Evolutionary conservation across 2,329 filamentous ascomycete genomes (phyloP).

Genomic region (Cryphonectria carpinicola): DNA sequence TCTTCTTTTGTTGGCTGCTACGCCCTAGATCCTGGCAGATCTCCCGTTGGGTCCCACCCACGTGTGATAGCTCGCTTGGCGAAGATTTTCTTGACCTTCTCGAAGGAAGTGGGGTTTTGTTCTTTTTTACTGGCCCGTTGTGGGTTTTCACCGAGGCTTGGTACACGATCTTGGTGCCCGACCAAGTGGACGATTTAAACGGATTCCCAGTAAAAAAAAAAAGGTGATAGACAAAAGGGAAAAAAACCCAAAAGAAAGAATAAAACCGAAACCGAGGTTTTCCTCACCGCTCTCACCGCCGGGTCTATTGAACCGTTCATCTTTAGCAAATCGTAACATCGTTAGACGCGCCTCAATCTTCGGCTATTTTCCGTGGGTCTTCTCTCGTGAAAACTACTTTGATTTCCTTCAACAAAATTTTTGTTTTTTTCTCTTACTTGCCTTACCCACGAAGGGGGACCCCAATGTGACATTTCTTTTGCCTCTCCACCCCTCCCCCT

Average conservation of each 20-base stretch:
- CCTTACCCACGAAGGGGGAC: neutral
- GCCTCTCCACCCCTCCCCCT: neutral
- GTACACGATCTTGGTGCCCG: conserved; percentile 2
- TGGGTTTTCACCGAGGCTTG: neutral
- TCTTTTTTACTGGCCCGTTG: neutral
- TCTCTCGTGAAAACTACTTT: neutral
- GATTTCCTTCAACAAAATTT: neutral
- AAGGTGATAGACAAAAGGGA: neutral
- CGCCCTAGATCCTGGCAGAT: conserved; percentile 8
- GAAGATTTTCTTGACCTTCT: conserved; percentile 16
- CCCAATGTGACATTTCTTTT: neutral
- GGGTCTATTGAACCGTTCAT: neutral
- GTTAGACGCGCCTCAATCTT: neutral
- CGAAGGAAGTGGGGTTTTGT: conserved; percentile 20
- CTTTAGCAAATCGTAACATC: neutral
- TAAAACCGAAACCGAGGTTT: neutral
- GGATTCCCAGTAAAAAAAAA: too few species aligned
- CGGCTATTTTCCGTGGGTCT: conserved; percentile 7
- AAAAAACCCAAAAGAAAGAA: neutral
- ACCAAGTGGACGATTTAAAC: neutral
- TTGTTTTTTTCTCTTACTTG: neutral
- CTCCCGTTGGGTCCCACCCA: conserved; percentile 8
- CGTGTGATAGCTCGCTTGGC: conserved; percentile 13
- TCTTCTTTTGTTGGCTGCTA: neutral
- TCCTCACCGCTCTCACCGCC: conserved; percentile 2